Conservation (phyloP, 2,329 filamentous ascomycete genomes). For the Talaromyces albobiverticillius region DNA sequence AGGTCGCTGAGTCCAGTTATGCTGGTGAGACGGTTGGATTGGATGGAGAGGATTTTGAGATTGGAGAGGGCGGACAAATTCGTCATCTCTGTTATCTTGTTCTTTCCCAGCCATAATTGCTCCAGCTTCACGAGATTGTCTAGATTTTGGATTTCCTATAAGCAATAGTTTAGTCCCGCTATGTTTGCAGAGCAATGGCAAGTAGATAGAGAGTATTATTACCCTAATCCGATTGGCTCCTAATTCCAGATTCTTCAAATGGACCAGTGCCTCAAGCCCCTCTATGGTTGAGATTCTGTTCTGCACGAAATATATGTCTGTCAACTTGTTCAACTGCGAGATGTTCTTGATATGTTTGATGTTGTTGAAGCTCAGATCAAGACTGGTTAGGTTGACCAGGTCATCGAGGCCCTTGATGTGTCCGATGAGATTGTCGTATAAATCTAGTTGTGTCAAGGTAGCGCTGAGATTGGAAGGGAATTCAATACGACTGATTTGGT, state of each 20-base stretch:
- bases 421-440: slow-evolving; percentile 93
- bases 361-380: slow-evolving; percentile 98
- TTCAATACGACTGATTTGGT: slow-evolving; percentile 77
- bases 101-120: slow-evolving; percentile 92
- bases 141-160: slow-evolving; percentile 76
- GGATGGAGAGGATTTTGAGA: slow-evolving; percentile 85
- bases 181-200: too few relatives aligned
- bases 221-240: slow-evolving; percentile 84
- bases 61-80: slow-evolving; percentile 72
- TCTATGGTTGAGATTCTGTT: slow-evolving; percentile 92
- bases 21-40: slow-evolving; percentile 85
- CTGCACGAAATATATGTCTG: slow-evolving; percentile 86
- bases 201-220: too few relatives aligned
- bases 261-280: slow-evolving; percentile 69
- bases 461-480: slow-evolving; percentile 64
- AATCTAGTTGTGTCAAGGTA: slow-evolving; percentile 78
- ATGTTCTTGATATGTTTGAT: slow-evolving; percentile 97
- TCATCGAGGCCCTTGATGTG: slow-evolving; percentile 81
- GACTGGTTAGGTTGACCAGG: slow-evolving; percentile 69
- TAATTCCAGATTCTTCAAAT: slow-evolving; percentile 80
- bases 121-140: slow-evolving; percentile 74
- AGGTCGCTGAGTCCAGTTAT: slow-evolving; percentile 73
- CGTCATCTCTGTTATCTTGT: slow-evolving; percentile 85
- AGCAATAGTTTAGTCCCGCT: slow-evolving; percentile 10
- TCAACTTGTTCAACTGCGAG: slow-evolving; percentile 70